Evolutionary conservation across 169 alveolate species (phyloP).

Genomic region (Cryptosporidium ryanae): DNA sequence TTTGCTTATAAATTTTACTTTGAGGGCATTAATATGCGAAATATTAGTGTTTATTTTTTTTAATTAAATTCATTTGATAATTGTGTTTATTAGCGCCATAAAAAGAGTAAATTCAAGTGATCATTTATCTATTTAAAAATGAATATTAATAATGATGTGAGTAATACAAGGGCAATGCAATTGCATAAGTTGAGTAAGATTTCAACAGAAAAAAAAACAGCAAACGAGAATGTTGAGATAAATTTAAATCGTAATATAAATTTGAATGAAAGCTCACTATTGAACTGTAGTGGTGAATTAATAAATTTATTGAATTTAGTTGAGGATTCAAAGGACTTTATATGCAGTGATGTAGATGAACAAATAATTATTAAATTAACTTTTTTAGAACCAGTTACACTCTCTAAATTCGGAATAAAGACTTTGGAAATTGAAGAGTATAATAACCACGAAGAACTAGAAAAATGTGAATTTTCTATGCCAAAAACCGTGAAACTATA

Average conservation of each 20-base stretch:
- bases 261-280: constrained; percentile 52
- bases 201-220: constrained; percentile 14
- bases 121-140: not conserved
- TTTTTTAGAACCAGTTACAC: constrained; percentile 41
- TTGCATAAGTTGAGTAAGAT: constrained; percentile 36
- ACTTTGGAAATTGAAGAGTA: constrained; percentile 19
- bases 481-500: constrained; percentile 50
- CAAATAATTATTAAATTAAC: constrained; percentile 55
- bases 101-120: no score
- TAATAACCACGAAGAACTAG: not conserved
- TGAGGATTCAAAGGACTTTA: constrained; percentile 6
- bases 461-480: not conserved
- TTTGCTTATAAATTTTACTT: no score
- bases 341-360: constrained; percentile 65
- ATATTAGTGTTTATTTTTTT: no score
- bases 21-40: no score
- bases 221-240: constrained; percentile 15
- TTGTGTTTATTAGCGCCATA: no score
- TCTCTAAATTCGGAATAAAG: constrained; percentile 42
- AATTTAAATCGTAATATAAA: constrained; percentile 26
- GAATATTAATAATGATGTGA: constrained; percentile 72
- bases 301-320: constrained; percentile 2
- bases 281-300: constrained; percentile 62
- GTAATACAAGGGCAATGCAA: constrained; percentile 71
- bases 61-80: no score